Base-by-base conservation (phyloP, 805 yeast species). In the Saccharomycopsis malanga region DNA sequence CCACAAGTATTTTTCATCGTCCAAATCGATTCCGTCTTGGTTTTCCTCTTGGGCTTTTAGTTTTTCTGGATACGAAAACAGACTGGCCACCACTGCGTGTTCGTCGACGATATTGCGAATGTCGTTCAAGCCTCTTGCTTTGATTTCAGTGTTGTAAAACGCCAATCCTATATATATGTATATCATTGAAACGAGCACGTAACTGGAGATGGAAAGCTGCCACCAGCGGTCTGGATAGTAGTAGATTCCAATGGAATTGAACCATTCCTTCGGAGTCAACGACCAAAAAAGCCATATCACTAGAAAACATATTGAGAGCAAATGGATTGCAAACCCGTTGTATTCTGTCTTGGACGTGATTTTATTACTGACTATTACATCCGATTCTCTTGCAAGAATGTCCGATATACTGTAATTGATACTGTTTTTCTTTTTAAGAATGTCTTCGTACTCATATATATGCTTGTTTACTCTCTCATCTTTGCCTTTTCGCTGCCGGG, bases 171-270 rank as follows among this genome's bases (percentile, higher is more conserved):
- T 67, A 61, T 89, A 91, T 0, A 73, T 74, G 58, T 77, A 88
- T 15, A 81, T 64, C 87, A 89, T 80, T 9, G 72, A 61, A 72
- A 86, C 77, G 25, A 91, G 64, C 4, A 82, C 71, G 54, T 76
- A 77, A 12, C 86, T 71, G 3, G 96, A 95, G 2, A 85, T 62
- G 1, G 87, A 84, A 30, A 85, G 60, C 2, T 95, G 81, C 98
- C 98, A 93, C 80, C 89, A 84, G 54, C 94, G 71, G 27, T 91
- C 84, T 0, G 98, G 98, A 56, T 81, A 84, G 62, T 80, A 88
- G 57, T 73, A 76, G 17, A 83, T 76, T 15, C 79, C 80, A 25
- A 77, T 54, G 6, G 56, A 56, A 48, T 77, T 71, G 36, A 83
- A 72, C 30, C 74, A 56, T n/a, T 58, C 52, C 34, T 76, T 74